Evolutionary conservation across 768 basidiomycete species (phyloP).

Genomic region (Phylloporus scabripes): DNA sequence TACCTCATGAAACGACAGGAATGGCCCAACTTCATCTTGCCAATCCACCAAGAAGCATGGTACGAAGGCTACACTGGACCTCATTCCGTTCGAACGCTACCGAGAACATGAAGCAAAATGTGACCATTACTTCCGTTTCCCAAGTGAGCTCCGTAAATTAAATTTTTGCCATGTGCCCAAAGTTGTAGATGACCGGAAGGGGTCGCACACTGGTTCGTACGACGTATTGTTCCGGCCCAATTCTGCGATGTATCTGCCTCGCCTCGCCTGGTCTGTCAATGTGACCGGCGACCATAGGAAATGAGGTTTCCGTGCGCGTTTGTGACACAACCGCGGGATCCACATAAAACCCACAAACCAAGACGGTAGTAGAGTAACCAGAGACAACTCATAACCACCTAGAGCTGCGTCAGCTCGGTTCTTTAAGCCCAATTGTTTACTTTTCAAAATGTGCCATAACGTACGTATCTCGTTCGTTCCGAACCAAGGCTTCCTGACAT

Average conservation of each 20-base stretch:
- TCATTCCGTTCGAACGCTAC: slow-evolving; percentile 1
- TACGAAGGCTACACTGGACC: slow-evolving; percentile 2
- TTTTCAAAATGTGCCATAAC: slow-evolving; percentile 62
- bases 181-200: slow-evolving; percentile 10
- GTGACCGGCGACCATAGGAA: slow-evolving; percentile 30
- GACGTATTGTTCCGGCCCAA: slow-evolving; percentile 20
- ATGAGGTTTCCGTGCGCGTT: slow-evolving; percentile 37
- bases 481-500: neutral
- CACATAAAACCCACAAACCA: slow-evolving; percentile 26
- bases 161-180: slow-evolving; percentile 8
- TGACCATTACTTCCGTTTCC: neutral
- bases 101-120: neutral
- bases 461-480: slow-evolving; percentile 36
- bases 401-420: slow-evolving; percentile 10
- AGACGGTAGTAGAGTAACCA: slow-evolving; percentile 10
- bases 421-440: slow-evolving; percentile 15
- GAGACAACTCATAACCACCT: slow-evolving; percentile 16
- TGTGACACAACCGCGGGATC: slow-evolving; percentile 28
- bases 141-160: slow-evolving; percentile 7
- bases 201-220: slow-evolving; percentile 11
- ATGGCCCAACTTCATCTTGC: slow-evolving; percentile 15
- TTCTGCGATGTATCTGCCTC: slow-evolving; percentile 30
- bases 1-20: slow-evolving; percentile 15
- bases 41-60: slow-evolving; percentile 13
- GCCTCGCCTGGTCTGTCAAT: slow-evolving; percentile 31